Percentiles rank a stretch among this genome's conserved stretches.
These are phyloP conservation scores for Trypanosomatidae sp. DNA, from an alignment of 208 protist genomes.

Conservation along the genomic window DNA sequence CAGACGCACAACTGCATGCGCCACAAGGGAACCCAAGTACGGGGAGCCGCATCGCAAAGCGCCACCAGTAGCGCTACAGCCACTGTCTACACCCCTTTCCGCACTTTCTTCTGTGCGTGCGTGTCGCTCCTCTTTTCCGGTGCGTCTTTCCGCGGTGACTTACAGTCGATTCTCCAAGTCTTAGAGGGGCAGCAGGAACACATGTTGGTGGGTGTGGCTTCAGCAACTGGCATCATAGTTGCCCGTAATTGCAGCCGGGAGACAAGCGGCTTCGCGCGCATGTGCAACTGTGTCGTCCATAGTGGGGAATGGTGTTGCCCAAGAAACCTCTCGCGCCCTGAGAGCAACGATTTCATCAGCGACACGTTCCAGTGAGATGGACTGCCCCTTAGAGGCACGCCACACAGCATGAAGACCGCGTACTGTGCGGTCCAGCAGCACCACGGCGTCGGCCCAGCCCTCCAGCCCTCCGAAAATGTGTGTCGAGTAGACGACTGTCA, in stretches of 20 bases:
- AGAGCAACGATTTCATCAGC: slow-evolving; percentile 40
- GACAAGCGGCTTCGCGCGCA: background rate
- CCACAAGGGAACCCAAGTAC: background rate
- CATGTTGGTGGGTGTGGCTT: background rate
- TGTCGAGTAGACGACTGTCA: slow-evolving; percentile 90
- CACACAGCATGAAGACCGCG: slow-evolving; percentile 43
- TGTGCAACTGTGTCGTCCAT: background rate
- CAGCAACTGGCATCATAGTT: background rate
- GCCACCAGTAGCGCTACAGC: background rate
- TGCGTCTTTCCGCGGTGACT: background rate
- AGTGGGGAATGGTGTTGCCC: background rate
- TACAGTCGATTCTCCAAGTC: background rate
- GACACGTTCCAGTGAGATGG: slow-evolving; percentile 30
- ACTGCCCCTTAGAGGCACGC: slow-evolving; percentile 18
- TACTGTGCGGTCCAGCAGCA: slow-evolving; percentile 73
- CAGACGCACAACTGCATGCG: background rate
- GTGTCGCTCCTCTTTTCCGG: background rate
- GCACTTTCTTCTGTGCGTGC: background rate
- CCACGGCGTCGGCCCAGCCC: slow-evolving; percentile 67
- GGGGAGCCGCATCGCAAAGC: background rate
- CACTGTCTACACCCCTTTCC: background rate
- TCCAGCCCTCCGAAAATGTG: slow-evolving; percentile 93
- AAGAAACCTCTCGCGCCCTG: slow-evolving; percentile 47
- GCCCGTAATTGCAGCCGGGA: background rate
- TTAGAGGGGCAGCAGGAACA: background rate